Base-by-base conservation (phyloP, 345 rosid genomes). In the Noccaea bulbosa region DNA sequence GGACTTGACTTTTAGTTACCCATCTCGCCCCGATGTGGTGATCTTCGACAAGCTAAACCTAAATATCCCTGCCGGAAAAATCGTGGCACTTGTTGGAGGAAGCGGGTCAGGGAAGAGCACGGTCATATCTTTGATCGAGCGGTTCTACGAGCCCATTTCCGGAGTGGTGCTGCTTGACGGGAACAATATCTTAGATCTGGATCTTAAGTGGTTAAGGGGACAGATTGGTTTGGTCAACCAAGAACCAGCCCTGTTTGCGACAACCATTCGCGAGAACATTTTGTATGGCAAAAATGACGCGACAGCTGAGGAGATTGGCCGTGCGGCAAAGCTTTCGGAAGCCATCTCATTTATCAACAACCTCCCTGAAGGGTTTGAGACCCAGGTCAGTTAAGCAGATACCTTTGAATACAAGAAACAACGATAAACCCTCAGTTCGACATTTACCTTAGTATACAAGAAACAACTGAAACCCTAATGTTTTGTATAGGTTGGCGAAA, bases 41-140 rank as follows among this genome's bases (percentile, higher is more conserved):
- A 89, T 94, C 65, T 94, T 91, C 65, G 57, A 86, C 45, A 81
- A 77, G 75, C 67, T 94, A 53, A 43, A 74, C 70, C 83, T 94
- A 5, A 67, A 74, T n/a, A 81, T 94, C 17, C 91, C 91, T 39
- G 71, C 89, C 0, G 99, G 99, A 9, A 91, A 91, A 81, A 75
- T 94, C 33, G 87, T 89, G 52, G 99, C 99, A 22, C 90, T 94
- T 37, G 99, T 94, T 12, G 99, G 99, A 20, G 93, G 91, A 76
- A 94, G 99, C 52, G 99, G 99, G 11, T 91, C 95, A 0, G 97
- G 99, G 35, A 94, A 91, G 83, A 94, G 99, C 81, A 94, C 99
- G 0, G 84, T 88, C n/a, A 75, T 94, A 57, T 94, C 99, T 33
- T 78, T 94, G 80, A 91, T 94, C 6, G 97, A 91, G 54, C 85